A percentile compares a stretch with the other conserved stretches of the same genome.
These are phyloP conservation scores for Helichrysum umbraculigerum DNA, from an alignment of 129 eudicot genomes.

Conservation along the genomic window DNA sequence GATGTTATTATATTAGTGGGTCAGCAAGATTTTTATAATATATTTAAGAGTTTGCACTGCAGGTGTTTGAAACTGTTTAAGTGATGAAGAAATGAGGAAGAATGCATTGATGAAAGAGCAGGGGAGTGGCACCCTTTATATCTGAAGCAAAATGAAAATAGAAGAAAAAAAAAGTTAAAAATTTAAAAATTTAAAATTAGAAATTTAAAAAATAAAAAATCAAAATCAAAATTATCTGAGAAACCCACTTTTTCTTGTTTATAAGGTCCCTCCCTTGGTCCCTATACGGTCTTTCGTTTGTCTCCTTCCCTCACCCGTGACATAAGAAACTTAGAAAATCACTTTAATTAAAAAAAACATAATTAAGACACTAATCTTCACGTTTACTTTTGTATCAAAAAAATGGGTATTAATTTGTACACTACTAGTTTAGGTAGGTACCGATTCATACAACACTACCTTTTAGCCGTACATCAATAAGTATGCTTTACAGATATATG, in stretches of 20 bases:
- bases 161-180: not conserved
- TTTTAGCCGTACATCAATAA: too few species aligned
- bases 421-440: too few species aligned
- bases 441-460: too few species aligned
- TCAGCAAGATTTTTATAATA: constrained; percentile 13
- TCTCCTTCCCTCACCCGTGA: constrained; percentile 21
- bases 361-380: not conserved
- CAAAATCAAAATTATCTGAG: constrained; percentile 16
- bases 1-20: constrained; percentile 6
- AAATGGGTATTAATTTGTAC: too few species aligned
- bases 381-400: not conserved
- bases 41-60: constrained; percentile 7
- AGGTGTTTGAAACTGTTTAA: not conserved
- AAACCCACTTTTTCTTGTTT: constrained; percentile 34
- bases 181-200: not conserved
- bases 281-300: constrained; percentile 11
- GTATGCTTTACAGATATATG: too few species aligned
- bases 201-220: not conserved
- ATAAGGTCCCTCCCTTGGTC: not conserved
- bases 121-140: constrained; percentile 23
- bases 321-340: not conserved
- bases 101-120: constrained; percentile 25
- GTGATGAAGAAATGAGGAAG: constrained; percentile 9
- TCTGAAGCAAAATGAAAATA: constrained; percentile 19
- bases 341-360: not conserved